Evolutionary conservation across 1,284 basidiomycete genomes (phyloP).

Genomic region (Irpex rosettiformis): DNA sequence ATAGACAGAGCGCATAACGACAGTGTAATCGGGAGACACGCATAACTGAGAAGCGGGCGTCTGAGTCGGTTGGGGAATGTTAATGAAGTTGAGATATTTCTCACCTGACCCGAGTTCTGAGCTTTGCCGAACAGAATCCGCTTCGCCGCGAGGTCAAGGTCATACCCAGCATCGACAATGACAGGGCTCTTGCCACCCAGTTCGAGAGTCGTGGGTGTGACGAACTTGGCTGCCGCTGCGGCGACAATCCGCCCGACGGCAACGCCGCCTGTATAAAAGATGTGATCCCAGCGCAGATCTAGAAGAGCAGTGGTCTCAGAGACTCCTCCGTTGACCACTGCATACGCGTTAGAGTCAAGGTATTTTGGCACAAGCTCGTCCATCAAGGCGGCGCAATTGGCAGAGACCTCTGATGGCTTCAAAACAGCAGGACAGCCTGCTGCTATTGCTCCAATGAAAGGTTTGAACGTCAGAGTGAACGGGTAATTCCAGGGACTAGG

Average conservation of each 20-base stretch:
- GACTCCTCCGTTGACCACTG: slow-evolving; percentile 55
- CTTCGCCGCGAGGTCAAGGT: slow-evolving; percentile 54
- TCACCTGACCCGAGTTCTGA: slow-evolving; percentile 69
- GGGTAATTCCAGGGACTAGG: slow-evolving; percentile 56
- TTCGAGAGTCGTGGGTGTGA: slow-evolving; percentile 82
- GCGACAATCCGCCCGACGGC: slow-evolving; percentile 77
- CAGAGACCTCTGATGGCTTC: slow-evolving; percentile 62
- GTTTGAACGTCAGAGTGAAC: slow-evolving; percentile 43
- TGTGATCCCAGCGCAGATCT: slow-evolving; percentile 81
- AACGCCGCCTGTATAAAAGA: slow-evolving; percentile 60
- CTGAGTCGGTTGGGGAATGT: background rate
- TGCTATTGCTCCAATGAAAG: slow-evolving; percentile 57
- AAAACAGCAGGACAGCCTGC: slow-evolving; percentile 59
- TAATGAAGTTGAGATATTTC: slow-evolving; percentile 4
- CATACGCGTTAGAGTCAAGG: slow-evolving; percentile 49
- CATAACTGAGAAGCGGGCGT: slow-evolving; percentile 38
- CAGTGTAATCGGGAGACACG: slow-evolving; percentile 65
- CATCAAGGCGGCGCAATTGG: slow-evolving; percentile 48
- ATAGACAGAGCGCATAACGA: slow-evolving; percentile 47
- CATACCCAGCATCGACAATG: slow-evolving; percentile 65
- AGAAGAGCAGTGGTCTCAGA: slow-evolving; percentile 61
- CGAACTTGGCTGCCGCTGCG: slow-evolving; percentile 75
- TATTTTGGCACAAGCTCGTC: slow-evolving; percentile 59
- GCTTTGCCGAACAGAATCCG: slow-evolving; percentile 80
- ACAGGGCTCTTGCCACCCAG: slow-evolving; percentile 84